Evolutionary conservation across 495 filamentous ascomycete species (phyloP).

Genomic region (Penicillium canariense): DNA sequence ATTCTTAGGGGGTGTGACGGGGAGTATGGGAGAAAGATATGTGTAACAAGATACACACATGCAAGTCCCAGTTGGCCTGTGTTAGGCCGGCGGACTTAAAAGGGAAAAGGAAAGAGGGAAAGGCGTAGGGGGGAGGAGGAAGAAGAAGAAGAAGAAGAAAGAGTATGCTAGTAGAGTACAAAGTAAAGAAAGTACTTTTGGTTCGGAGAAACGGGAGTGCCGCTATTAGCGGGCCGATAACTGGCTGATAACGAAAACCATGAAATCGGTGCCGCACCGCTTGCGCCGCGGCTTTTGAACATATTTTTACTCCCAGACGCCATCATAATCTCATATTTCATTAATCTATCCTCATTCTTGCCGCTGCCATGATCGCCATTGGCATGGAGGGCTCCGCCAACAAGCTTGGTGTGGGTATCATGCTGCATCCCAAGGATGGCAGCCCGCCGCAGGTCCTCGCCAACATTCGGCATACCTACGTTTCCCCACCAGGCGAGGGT

Average conservation of each 20-base stretch:
- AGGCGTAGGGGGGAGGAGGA: slow-evolving; percentile 16
- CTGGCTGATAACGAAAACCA: slow-evolving; percentile 10
- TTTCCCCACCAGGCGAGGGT: slow-evolving; percentile 86
- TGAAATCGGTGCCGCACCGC: not conserved
- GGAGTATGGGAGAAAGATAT: slow-evolving; percentile 7
- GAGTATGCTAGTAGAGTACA: slow-evolving; percentile 17
- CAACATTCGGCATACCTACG: slow-evolving; percentile 92
- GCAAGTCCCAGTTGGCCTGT: slow-evolving; percentile 1
- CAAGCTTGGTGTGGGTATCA: slow-evolving; percentile 93
- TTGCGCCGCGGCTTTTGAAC: too few relatives aligned
- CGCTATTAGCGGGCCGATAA: slow-evolving; percentile 23
- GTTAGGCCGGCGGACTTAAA: not conserved
- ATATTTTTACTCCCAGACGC: too few relatives aligned
- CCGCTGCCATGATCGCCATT: slow-evolving; percentile 68
- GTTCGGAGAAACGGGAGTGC: slow-evolving; percentile 29
- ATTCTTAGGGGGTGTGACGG: slow-evolving; percentile 6
- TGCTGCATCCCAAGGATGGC: slow-evolving; percentile 68
- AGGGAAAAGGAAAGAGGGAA: slow-evolving; percentile 12
- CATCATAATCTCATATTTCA: not conserved
- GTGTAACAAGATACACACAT: not conserved
- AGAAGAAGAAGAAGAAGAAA: slow-evolving; percentile 13
- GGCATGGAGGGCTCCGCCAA: slow-evolving; percentile 97
- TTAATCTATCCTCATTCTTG: not conserved
- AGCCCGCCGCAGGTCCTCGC: slow-evolving; percentile 73
- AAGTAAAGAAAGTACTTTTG: slow-evolving; percentile 11